phyloP scores from a whole-genome alignment of 2,329 filamentous ascomycete species.

The Botryosphaeria dothidea region DNA sequence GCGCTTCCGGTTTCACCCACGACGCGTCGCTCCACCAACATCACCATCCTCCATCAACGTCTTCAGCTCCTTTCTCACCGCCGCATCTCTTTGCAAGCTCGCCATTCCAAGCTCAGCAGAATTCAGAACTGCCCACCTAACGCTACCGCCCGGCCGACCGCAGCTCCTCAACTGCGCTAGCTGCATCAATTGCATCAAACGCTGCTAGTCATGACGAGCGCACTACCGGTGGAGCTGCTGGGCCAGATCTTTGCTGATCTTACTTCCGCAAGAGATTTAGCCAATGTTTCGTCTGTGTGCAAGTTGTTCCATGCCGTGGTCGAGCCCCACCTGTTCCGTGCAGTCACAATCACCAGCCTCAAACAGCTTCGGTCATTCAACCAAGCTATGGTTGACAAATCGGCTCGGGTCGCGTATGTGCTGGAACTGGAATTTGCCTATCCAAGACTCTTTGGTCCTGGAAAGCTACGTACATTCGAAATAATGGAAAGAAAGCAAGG shows the following conservation, averaged over 20 bases:
- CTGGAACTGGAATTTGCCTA: not conserved
- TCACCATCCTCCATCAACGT: not conserved
- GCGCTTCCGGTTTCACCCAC: not conserved
- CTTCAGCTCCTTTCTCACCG: too few relatives aligned
- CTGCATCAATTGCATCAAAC: not conserved
- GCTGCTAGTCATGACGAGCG: not conserved
- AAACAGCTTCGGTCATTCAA: not conserved
- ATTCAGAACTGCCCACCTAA: not conserved
- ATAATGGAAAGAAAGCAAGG: too few relatives aligned
- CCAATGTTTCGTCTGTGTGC: not conserved
- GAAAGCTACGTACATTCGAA: too few relatives aligned
- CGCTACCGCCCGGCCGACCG: not conserved
- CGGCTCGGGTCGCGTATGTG: not conserved
- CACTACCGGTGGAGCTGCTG: not conserved
- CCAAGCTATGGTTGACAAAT: not conserved
- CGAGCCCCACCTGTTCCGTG: not conserved
- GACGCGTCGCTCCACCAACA: not conserved
- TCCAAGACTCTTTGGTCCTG: too few relatives aligned
- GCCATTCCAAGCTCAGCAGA: too few relatives aligned
- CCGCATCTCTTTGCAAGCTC: too few relatives aligned
- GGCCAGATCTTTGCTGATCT: not conserved
- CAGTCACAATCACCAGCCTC: not conserved
- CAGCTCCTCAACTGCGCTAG: not conserved
- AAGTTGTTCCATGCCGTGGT: not conserved
- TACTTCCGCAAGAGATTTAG: not conserved